A percentile compares a stretch with the other conserved stretches of the same genome.
Evolutionary conservation across 2,329 filamentous ascomycete genomes (phyloP).

Genomic region (Cladosporium sp.): DNA sequence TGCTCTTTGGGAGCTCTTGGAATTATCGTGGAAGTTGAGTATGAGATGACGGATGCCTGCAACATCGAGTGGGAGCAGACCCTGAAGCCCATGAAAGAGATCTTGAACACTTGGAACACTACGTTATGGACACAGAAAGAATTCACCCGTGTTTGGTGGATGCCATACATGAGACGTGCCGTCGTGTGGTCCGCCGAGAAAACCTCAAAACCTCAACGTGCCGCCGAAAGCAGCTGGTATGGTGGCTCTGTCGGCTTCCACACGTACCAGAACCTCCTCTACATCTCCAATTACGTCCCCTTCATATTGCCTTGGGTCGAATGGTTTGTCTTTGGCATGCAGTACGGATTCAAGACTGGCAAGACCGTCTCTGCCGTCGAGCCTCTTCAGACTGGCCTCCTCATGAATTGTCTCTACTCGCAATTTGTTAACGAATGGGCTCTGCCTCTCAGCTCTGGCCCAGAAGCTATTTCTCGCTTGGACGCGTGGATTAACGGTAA

Average conservation of each 20-base stretch:
- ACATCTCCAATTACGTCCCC: conserved; percentile 71
- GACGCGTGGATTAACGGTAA: conserved; percentile 82
- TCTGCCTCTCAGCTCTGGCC: conserved; percentile 76
- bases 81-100: conserved; percentile 63
- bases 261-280: conserved; percentile 87
- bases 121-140: conserved; percentile 79
- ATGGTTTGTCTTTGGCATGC: conserved; percentile 96
- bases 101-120: conserved; percentile 68
- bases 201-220: conserved; percentile 57
- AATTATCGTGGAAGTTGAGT: conserved; percentile 84
- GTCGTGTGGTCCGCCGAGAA: conserved; percentile 88
- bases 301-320: conserved; percentile 81
- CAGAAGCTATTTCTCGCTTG: conserved; percentile 78
- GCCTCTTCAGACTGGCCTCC: conserved; percentile 70
- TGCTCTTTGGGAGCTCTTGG: conserved; percentile 85
- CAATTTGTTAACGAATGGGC: conserved; percentile 99
- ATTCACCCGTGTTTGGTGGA: conserved; percentile 96
- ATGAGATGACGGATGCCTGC: conserved; percentile 74
- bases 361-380: conserved; percentile 70
- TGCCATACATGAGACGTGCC: conserved; percentile 83
- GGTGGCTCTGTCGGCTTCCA: conserved; percentile 79
- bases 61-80: conserved; percentile 84
- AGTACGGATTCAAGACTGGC: conserved; percentile 81
- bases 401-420: conserved; percentile 98
- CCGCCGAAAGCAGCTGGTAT: conserved; percentile 69